Base-by-base conservation (phyloP, 371 early-diverging fungal genomes). In the Racocetra persica region DNA sequence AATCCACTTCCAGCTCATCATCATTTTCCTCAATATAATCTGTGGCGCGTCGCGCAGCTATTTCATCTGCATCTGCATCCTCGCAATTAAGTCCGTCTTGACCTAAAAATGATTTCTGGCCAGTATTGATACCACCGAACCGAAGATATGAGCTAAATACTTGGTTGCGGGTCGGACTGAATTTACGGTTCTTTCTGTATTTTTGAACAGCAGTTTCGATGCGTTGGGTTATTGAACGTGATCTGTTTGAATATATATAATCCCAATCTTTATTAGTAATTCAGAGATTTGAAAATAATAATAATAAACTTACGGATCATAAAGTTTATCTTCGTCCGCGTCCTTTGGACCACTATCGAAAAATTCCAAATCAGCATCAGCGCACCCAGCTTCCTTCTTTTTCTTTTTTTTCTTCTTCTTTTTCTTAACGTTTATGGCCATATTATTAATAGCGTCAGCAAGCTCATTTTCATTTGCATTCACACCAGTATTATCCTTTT, bases 171-270 rank as follows among this genome's bases (percentile, higher is more conserved):
- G 79, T 80, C 18, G 84, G 82, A 13, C 81, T 78, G 62, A 90
- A 90, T 70, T 82, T 83, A 69, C 89, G 90, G 49, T 88, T 90
- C 57, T 85, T 86, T 66, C 84, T 84, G 70, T 88, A 90, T 66
- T 87, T 88, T 83, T 84, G 85, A 67, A 90, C 84, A 0, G 90
- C 90, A 72, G 84, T 84, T 80, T 88, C 90, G 1, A 90, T 84
- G 51, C 90, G 87, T 52, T 87, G 85, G 2, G 85, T 71, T 32
- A 89, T 60, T 16, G 89, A 84, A 18, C 78, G 73, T 41, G 78
- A 60, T 51, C 88, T 88, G 51, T 45, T 41, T 67, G 16, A 62
- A 32, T 28, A 13, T 41, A 41, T 14, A 49, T 49, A 1, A 52
- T 32, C 2, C 24, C 18, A 22, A 36, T 26, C 45, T 28, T 28